phyloP scores from a whole-genome alignment of 257 asterid genomes.

The Nemophila menziesii region DNA sequence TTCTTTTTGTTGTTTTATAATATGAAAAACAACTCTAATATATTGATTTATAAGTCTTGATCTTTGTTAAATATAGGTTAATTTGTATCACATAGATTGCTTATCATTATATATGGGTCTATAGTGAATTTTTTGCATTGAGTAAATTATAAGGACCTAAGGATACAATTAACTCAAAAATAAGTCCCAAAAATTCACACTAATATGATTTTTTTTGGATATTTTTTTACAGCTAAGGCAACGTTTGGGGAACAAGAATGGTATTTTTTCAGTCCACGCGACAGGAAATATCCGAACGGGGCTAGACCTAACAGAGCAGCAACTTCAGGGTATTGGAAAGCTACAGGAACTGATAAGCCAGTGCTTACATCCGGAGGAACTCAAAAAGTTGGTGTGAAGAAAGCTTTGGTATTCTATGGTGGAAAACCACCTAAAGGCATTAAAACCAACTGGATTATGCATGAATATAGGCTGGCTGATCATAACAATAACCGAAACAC shows the following conservation, averaged over 20 bases:
- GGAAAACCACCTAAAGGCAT: slow-evolving; percentile 52
- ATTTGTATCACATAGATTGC: too few relatives aligned
- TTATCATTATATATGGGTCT: too few relatives aligned
- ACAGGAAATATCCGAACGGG: slow-evolving; percentile 45
- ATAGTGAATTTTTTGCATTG: too few relatives aligned
- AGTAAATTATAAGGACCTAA: too few relatives aligned
- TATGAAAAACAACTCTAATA: too few relatives aligned
- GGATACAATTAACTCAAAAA: too few relatives aligned
- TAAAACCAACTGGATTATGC: slow-evolving; percentile 54
- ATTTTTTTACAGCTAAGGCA: slow-evolving; percentile 26
- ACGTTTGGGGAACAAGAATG: slow-evolving; percentile 53
- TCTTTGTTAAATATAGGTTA: too few relatives aligned
- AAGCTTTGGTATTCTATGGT: slow-evolving; percentile 41
- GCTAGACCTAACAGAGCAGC: slow-evolving; percentile 51
- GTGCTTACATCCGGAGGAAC: slow-evolving; percentile 43
- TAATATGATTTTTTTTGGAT: background rate
- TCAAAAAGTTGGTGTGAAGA: slow-evolving; percentile 44
- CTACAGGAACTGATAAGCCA: slow-evolving; percentile 49
- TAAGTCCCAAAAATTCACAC: too few relatives aligned
- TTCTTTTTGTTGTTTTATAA: too few relatives aligned
- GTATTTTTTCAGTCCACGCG: slow-evolving; percentile 53
- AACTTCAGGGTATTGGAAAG: slow-evolving; percentile 50
- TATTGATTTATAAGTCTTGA: too few relatives aligned
- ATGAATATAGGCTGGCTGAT: slow-evolving; percentile 39
- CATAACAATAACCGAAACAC: slow-evolving; percentile 23